Base-by-base conservation (phyloP, 140 eudicot genomes). In the Oenanthe javanica region DNA sequence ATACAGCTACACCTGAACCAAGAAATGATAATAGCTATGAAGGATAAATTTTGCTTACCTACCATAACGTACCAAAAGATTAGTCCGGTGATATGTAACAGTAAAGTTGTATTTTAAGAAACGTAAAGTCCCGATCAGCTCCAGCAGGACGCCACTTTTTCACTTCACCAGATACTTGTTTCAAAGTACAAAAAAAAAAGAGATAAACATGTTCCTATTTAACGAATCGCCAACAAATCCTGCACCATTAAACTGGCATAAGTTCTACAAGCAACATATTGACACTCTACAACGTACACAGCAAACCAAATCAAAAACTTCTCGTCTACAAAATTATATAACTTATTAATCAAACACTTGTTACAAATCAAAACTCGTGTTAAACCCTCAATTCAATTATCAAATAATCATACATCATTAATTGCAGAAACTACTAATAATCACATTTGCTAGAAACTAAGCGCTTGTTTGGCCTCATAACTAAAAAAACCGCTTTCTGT, bases 141-240 rank as follows among this genome's bases (percentile, higher is more conserved):
- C 97, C 96, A 83, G 87, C 96, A 55, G 97, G 99, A 70, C 91
- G 97, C 99, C 99, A 95, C 92, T 95, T 92, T 83, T 86, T 89
- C 80, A 95, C 93, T 64, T 95, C 96, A 59, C 85, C 72, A 13
- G 93, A 64, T 64, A 84, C 96, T 76, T 73, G 86, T 84, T 85
- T 89, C 75, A 95, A 84, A 45, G 97, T 88, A 85, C 99, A 95
- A 80, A 31, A 31, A 31, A 31, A 71, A 95, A 92, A 54, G 99
- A 95, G 69, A 95, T 97, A 85, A 92, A 95, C 99, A 95, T 95
- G 81, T 95, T 95, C 78, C 99, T 88, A 57, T 92, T 95, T 79
- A 95, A 86, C 21, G 99, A 95, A 88, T 95, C 99, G 78, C 99
- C 99, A 50, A 95, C 89, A 84, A 95, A 95, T 77, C 99, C 99